Base-by-base conservation (phyloP, 164 flowering plant species). In the Protea cynaroides region DNA sequence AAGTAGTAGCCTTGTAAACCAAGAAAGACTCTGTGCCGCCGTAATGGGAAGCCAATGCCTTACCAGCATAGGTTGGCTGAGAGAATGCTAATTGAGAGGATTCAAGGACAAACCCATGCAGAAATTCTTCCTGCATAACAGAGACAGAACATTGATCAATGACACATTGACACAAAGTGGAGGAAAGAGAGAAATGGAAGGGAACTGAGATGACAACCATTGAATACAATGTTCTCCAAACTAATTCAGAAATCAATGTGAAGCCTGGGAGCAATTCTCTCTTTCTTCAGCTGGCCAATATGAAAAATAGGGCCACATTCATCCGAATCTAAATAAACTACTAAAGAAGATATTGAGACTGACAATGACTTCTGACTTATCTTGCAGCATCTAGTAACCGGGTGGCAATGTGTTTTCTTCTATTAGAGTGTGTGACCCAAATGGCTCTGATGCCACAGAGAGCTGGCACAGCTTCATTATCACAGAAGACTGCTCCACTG, bases 381-480 rank as follows among this genome's bases (percentile, higher is more conserved):
- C 95, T 80, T 56, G 66, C 78, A 59, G 88, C 92, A 78, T 90
- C 92, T 34, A 90, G 74, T 66, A 90, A 81, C 34, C 67, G 75
- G 49, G 80, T 88, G 47, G 89, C 97, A 63, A 88, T 68, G 69
- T 67, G 79, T 70, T 83, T 86, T 73, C 89, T 82, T 79, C 97
- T 80, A 69, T 78, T 82, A 7, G 82, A 76, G 19, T 88, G 86
- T 66, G 81, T 64, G 38, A 88, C 95, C 91, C 90, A 88, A 59
- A 91, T 84, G 60, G 88, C 96, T 76, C 93, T 80, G 63, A 91
- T 69, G 38, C 96, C 96, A 70, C 88, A 84, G 2, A 69, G 23
- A 65, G 88, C 90, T 21, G 89, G 76, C 15, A 78, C 75, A 51
- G 84, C 76, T 73, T 82, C 84, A 59, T 80, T 71, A 52, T 83